Evolutionary conservation across 352 stramenopile genomes (phyloP), one percentile per base, ranked within the genome.

Genomic region (Aphanomyces invadans): DNA sequence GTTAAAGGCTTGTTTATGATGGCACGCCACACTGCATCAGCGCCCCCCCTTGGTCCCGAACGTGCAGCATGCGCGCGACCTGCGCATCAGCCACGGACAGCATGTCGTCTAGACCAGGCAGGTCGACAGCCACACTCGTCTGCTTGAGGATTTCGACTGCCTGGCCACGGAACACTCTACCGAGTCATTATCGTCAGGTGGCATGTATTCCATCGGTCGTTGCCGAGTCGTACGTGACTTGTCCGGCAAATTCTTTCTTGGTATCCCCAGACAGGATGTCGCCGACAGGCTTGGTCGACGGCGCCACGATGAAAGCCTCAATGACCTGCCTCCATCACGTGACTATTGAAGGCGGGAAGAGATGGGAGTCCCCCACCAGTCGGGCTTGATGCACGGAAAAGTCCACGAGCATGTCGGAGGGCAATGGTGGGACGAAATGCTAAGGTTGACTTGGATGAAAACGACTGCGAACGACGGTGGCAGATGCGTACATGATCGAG

Each of bases 81-180:
- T 88, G 81, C 36, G 83, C 74, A 48, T 90, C 80, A 0, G 90
- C 32, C 7, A 32, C 21, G 23, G 36, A 21, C 39, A 70, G 62
- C 74, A 94, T 90, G 65, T 94, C 83, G 53, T 94, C 83, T 2
- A 94, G 53, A 53, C 88, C 82, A 46, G 83, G 80, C 51, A 94
- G 87, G 48, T 82, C 73, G 28, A 91, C 62, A 0, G 78, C 79
- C 17, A 83, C 73, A 55, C 75, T 88, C 44, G 79, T 73, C 55
- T 94, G 83, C 51, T 91, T 78, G 11, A 85, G 72, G 65, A 94
- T 91, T 56, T 94, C 86, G 5, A 92, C 78, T 51, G 80, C 80
- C 46, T 92, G 86, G 0, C 79, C 83, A 21, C 79, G 81, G 56
- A 88, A 87, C n/a, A 72, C 70, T 39, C 85, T 94, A 54, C 19